Evolutionary conservation across 2,329 filamentous ascomycete species (phyloP).

Genomic region (Pseudogymnoascus pannorum): DNA sequence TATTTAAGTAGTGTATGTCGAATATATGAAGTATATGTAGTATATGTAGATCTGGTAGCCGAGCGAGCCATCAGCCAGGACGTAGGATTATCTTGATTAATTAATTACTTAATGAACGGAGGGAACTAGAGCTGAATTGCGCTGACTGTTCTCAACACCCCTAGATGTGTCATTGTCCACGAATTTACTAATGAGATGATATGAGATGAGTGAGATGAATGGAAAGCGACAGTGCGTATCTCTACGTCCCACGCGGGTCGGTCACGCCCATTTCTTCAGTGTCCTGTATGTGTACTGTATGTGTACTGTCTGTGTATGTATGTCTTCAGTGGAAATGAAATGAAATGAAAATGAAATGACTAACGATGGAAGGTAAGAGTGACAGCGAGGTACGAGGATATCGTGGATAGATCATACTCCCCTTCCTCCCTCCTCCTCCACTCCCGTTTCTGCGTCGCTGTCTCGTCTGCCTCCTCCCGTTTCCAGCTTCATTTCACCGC

Average conservation of each 20-base stretch:
- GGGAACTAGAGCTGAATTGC: no score
- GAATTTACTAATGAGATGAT: neutral
- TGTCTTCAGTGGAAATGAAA: neutral
- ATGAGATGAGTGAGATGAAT: no score
- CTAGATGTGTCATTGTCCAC: neutral
- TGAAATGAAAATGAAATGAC: neutral
- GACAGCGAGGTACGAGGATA: no score
- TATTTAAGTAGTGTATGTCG: no score
- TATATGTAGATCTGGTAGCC: neutral
- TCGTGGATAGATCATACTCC: neutral
- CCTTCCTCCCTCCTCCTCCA: no score
- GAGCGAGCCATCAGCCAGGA: neutral
- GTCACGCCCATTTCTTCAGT: no score
- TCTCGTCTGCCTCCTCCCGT: neutral
- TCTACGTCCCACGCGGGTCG: neutral
- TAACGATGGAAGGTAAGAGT: neutral
- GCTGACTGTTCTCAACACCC: neutral
- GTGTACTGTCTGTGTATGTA: no score
- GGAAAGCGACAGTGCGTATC: neutral
- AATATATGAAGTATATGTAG: no score
- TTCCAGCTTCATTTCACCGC: neutral
- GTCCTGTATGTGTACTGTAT: no score
- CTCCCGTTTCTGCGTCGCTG: neutral
- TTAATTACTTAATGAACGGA: no score
- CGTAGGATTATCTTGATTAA: neutral